Percentiles rank a stretch among this genome's conserved stretches.
These are phyloP conservation scores for Metschnikowia colocasiae DNA, from an alignment of 805 yeast species.

Conservation along the genomic window DNA sequence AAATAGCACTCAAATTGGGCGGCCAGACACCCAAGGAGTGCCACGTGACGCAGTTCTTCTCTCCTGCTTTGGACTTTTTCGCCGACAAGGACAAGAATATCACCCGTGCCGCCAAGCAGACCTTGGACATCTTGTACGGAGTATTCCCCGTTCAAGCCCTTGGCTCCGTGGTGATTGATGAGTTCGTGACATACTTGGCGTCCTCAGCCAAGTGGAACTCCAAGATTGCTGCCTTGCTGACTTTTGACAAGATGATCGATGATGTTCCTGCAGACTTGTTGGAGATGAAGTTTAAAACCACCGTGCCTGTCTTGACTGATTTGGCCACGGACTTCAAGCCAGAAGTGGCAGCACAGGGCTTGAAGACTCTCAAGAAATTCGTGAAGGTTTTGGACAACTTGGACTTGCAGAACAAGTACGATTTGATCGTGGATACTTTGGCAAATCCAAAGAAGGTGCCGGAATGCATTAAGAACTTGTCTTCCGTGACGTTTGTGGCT, in stretches of 20 bases:
- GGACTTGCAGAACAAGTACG: conserved; percentile 84
- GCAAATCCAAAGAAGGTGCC: conserved; percentile 89
- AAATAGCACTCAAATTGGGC: conserved; percentile 54
- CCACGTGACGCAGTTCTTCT: conserved; percentile 60
- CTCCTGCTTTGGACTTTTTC: conserved; percentile 62
- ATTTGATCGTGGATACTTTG: conserved; percentile 77
- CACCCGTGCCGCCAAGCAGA: conserved; percentile 78
- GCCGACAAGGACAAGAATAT: conserved; percentile 89
- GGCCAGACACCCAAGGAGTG: conserved; percentile 74
- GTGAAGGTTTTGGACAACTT: conserved; percentile 86
- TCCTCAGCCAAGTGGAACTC: conserved; percentile 93
- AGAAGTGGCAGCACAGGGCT: conserved; percentile 84
- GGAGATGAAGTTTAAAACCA: conserved; percentile 72
- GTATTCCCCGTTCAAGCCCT: conserved; percentile 75
- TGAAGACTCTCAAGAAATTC: conserved; percentile 61
- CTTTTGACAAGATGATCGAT: conserved; percentile 69
- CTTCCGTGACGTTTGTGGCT: conserved; percentile 95
- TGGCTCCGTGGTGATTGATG: conserved; percentile 64
- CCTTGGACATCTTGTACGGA: conserved; percentile 66
- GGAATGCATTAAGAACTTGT: conserved; percentile 79
- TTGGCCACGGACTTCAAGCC: conserved; percentile 95
- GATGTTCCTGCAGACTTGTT: conserved; percentile 82
- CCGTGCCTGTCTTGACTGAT: conserved; percentile 84
- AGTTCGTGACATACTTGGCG: conserved; percentile 57
- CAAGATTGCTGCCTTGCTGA: conserved; percentile 72